Base-by-base conservation (phyloP, 78 protist species). In the Dictyostelium intermedium region DNA sequence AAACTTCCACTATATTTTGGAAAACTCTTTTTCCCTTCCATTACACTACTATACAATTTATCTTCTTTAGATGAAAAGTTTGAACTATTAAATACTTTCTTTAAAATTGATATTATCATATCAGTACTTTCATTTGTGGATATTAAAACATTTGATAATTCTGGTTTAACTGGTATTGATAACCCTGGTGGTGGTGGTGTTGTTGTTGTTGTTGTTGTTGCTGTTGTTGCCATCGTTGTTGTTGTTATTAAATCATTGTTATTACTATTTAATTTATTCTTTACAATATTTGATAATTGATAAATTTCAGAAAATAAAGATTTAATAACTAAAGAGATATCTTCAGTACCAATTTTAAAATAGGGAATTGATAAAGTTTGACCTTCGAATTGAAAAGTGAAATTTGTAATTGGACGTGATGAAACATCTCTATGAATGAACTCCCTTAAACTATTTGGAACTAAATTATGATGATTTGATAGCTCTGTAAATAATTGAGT, bases 1-100 rank as follows among this genome's bases (percentile, higher is more conserved):
- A 66, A 66, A 25, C 74, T 66, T 11, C 74, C 74, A 66, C 74
- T 66, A 66, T 66, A 66, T 27, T 27, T 66, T 66, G 74, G 74
- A 66, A 25, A 66, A 27, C 11, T 14, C 34, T 11, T 27, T 66
- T 66, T 66, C 0, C 20, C 34, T 25, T 66, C 74, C 74, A 66
- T 66, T 11, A 66, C 74, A 66, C 34, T 0, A 66, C 9, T 27
- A 30, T 66, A 66, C 2, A 66, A n/a, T 27, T 20, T 66, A 27
- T n/a, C 35, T 11, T 30, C 35, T 27, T 27, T 14, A 3, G 32
- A 27, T 6, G 0, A 0, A 66, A 66, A 66, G 25, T 66, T 66
- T 66, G 74, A 66, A 66, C 9, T 25, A 11, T 27, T 2, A 3
- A 66, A 66, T 10, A 66, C 2, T 66, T 27, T n/a, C 34, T 66